These are phyloP conservation scores for Ascodesmis nigricans DNA, from an alignment of 495 filamentous ascomycete genomes.

Conservation along the genomic window DNA sequence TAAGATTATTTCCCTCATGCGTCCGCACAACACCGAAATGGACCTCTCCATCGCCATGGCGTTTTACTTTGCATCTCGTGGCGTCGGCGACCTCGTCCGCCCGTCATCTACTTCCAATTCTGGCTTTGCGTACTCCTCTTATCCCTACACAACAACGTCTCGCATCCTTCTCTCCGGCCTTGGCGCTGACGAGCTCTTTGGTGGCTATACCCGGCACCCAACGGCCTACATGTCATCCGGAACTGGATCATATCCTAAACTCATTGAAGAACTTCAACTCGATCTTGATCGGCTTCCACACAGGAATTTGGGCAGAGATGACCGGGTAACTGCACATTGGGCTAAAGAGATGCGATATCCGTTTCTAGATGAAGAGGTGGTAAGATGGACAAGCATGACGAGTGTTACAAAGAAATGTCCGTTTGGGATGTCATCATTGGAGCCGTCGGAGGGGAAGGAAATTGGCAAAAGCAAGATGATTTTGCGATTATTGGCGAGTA, in stretches of 20 bases:
- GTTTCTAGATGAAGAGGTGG: slow-evolving; percentile 67
- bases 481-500: slow-evolving; percentile 53
- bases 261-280: slow-evolving; percentile 65
- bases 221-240: slow-evolving; percentile 44
- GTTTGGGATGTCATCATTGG: slow-evolving; percentile 36
- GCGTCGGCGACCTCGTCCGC: slow-evolving; percentile 32
- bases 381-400: slow-evolving; percentile 51
- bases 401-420: slow-evolving; percentile 74
- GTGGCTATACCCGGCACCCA: slow-evolving; percentile 70
- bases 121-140: slow-evolving; percentile 9
- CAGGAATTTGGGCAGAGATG: slow-evolving; percentile 82
- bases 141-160: slow-evolving; percentile 46
- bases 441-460: slow-evolving; percentile 17
- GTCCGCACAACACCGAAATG: slow-evolving; percentile 95
- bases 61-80: slow-evolving; percentile 80
- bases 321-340: slow-evolving; percentile 77
- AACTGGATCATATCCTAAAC: slow-evolving; percentile 32
- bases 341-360: slow-evolving; percentile 81
- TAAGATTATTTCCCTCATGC: slow-evolving; percentile 50
- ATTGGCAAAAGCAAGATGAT: slow-evolving; percentile 53
- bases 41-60: slow-evolving; percentile 88
- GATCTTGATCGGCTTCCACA: slow-evolving; percentile 75
- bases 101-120: slow-evolving; percentile 5
- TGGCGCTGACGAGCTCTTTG: slow-evolving; percentile 90
- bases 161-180: slow-evolving; percentile 79